Evolutionary conservation across 1,284 basidiomycete species (phyloP), one percentile per base, ranked within the genome.

Genomic region (Anthracocystis setariae): DNA sequence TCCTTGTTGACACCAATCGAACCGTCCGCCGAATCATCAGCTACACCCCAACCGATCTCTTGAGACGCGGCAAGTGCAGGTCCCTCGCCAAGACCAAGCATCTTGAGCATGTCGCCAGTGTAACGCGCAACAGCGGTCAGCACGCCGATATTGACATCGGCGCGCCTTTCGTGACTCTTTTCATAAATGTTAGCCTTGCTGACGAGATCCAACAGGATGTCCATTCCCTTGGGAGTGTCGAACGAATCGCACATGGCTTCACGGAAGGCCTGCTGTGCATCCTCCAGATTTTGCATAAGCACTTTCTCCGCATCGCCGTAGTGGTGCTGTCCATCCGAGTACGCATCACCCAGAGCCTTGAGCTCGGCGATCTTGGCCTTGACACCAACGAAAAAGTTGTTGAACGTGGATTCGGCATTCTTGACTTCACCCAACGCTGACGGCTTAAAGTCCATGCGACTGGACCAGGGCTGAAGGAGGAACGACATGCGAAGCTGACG

Each of bases 201-300:
- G 24, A 98, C 89, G 27, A 98, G 86, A 65, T 94, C 91, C 13
- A 92, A 87, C 13, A 98, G 84, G 53, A 89, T 85, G 72, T 88
- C 87, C 43, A 98, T 85, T 0, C 93, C 95, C 15, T 86, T 86
- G 1, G 94, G 92, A 0, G 95, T 98, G 84, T 98, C 95, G 87
- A 98, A 97, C 1, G 94, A 97, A 84, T 99, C 95, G 84, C 92
- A 96, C 56, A 99, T 89, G 0, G 94, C 92, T n/a, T 85, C 86
- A 52, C 93, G 90, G 87, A 98, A 96, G 2, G 88, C 86, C 40
- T 87, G 78, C 84, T 95, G 94, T 35, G 90, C 88, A 48, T 89
- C 86, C 73, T 91, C 87, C 40, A 96, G 86, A 72, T 91, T 93
- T 35, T 71, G 53, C 47, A 58, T 57, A 42, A 74, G 53, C 39